Evolutionary conservation across 306 rosid species (phyloP).

Genomic region (Macrotyloma uniflorum): DNA sequence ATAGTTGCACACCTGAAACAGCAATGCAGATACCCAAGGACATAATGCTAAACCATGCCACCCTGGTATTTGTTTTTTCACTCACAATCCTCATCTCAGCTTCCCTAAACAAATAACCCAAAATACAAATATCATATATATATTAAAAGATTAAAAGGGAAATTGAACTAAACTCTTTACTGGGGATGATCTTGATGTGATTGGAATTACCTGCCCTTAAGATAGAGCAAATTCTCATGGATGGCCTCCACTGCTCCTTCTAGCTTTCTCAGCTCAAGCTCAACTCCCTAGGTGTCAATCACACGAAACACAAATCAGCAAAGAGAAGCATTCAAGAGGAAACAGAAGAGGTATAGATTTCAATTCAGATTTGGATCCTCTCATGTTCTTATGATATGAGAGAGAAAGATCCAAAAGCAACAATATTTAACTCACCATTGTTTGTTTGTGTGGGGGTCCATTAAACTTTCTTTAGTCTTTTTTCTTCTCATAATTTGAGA

Average conservation of each 20-base stretch:
- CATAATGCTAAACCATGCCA: constrained; percentile 79
- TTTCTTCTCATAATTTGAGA: background rate
- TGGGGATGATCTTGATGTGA: background rate
- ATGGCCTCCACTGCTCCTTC: constrained; percentile 93
- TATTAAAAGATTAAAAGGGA: background rate
- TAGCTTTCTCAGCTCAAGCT: constrained; percentile 88
- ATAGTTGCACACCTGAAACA: constrained; percentile 76
- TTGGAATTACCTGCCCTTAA: constrained; percentile 68
- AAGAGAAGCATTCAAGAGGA: background rate
- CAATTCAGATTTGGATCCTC: constrained; percentile 10
- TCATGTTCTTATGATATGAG: background rate
- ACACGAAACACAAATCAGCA: constrained; percentile 16
- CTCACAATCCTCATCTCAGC: constrained; percentile 87
- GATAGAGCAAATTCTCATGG: constrained; percentile 80
- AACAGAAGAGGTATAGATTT: constrained; percentile 1
- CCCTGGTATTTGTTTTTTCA: constrained; percentile 77
- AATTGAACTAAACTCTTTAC: background rate
- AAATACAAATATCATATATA: background rate
- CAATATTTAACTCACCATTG: background rate
- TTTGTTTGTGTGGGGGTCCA: background rate
- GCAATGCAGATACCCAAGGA: constrained; percentile 77
- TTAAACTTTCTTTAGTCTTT: background rate
- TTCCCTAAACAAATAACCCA: constrained; percentile 52
- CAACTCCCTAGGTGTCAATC: constrained; percentile 66
- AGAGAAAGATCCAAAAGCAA: background rate